Conservation (phyloP, 2,329 filamentous ascomycete genomes). For the Magnaporthiopsis incrustans region DNA sequence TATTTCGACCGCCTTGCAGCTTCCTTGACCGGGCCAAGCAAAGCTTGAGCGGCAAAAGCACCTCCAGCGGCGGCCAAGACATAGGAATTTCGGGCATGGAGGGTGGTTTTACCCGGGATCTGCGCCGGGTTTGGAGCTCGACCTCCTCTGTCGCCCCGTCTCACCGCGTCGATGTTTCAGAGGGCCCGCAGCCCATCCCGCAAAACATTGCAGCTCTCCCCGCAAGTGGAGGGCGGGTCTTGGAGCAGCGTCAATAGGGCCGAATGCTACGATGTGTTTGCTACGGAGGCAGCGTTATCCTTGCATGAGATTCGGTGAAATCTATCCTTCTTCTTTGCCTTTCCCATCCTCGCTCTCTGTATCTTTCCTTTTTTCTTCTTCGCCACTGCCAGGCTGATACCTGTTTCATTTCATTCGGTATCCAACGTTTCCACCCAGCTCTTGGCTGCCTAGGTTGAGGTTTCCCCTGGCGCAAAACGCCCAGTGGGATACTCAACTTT, state of each 20-base stretch:
- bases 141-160: not conserved
- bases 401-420: too few relatives aligned
- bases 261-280: not conserved
- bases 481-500: not conserved
- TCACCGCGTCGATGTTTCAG: not conserved
- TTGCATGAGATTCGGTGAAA: not conserved
- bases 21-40: not conserved
- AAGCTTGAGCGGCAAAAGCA: slow-evolving; percentile 3
- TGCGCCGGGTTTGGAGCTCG: not conserved
- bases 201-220: not conserved
- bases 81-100: not conserved
- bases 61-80: not conserved
- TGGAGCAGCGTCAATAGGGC: not conserved
- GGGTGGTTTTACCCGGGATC: slow-evolving; percentile 7
- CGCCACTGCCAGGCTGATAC: not conserved
- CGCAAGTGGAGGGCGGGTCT: not conserved
- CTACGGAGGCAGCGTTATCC: not conserved
- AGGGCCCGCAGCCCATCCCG: not conserved
- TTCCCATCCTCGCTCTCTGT: too few relatives aligned
- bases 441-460: not conserved
- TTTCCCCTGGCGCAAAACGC: not conserved
- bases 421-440: too few relatives aligned
- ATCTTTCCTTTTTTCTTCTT: not conserved
- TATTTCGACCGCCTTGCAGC: not conserved
- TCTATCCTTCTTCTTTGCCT: too few relatives aligned